Evolutionary conservation across 2,329 filamentous ascomycete species (phyloP), one percentile per base, ranked within the genome.

Genomic region (Magnaporthiopsis incrustans): DNA sequence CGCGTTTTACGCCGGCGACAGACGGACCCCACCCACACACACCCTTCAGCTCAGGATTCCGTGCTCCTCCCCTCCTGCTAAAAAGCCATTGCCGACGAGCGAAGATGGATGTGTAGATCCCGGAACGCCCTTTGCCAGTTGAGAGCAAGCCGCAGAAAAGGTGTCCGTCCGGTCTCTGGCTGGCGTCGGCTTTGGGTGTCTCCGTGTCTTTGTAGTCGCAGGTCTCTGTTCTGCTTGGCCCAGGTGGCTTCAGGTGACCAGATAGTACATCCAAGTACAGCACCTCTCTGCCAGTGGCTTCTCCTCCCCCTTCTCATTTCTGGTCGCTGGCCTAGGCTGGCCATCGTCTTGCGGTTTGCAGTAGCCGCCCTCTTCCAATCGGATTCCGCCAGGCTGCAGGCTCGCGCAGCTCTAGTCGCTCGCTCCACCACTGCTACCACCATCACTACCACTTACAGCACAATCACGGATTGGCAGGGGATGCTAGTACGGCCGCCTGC

Each of bases 301-400:
- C 15, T 50, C 38, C 3, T 18, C 3, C 14, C 15, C 15, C 38
- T 50, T 50, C 38, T 44, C 12, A 35, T 35, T 35, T 44, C 18
- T 44, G 38, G 38, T 44, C 27, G 38, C 3, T 1, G 38, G 38
- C 38, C 38, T 44, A 7, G 38, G 38, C 38, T 44, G 18, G 38
- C 38, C 15, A 44, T 22, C 5, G 12, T 18, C 38, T 44, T 14
- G 38, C 12, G 38, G 38, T 44, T 18, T 44, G 38, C 38, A 15
- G 38, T 12, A 44, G 38, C 38, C 38, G 38, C 38, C 6, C 3
- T 44, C 15, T 44, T 22, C 38, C 38, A 44, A 44, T 44, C 38
- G 38, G 38, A 44, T 63, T 61, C 63, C 64, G 59, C 59, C 59
- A 38, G 25, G 59, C 22, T 35, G 25, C 59, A 38, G 38, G 59